Evolutionary conservation across 2,329 filamentous ascomycete genomes (phyloP).

Genomic region (Tolypocladium inflatum): DNA sequence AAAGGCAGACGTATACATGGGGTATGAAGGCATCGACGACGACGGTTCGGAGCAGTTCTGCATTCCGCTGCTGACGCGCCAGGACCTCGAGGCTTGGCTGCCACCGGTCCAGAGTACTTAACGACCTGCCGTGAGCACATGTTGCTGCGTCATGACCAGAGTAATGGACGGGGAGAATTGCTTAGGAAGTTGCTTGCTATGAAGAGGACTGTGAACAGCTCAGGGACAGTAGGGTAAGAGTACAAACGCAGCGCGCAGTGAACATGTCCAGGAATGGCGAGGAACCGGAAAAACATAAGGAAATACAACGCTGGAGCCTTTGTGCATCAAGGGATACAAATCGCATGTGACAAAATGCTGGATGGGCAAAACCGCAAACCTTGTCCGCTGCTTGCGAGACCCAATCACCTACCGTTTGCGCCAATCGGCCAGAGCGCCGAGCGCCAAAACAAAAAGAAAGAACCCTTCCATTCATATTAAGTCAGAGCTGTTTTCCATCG

Average conservation of each 20-base stretch:
- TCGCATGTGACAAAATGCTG: neutral
- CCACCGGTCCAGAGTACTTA: neutral
- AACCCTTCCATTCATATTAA: conserved; percentile 31
- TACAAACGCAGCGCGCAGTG: no score
- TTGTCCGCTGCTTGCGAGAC: neutral
- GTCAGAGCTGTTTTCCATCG: conserved; percentile 96
- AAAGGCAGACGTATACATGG: no score
- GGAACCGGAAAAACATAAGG: neutral
- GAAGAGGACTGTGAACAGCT: neutral
- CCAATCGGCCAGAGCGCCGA: neutral
- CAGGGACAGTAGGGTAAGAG: no score
- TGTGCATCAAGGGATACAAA: neutral
- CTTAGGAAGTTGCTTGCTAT: neutral
- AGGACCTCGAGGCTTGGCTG: neutral
- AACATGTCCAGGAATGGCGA: neutral
- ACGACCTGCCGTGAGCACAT: neutral
- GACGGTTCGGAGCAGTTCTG: no score
- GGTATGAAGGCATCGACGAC: no score
- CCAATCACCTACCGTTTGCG: neutral
- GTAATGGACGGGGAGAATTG: neutral
- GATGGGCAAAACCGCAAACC: neutral
- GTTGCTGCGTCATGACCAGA: neutral
- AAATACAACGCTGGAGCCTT: neutral
- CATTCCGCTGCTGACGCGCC: neutral
- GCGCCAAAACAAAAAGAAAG: conserved; percentile 1